Conservation (phyloP, 2,329 filamentous ascomycete genomes). For the Verticillium nonalfalfae region DNA sequence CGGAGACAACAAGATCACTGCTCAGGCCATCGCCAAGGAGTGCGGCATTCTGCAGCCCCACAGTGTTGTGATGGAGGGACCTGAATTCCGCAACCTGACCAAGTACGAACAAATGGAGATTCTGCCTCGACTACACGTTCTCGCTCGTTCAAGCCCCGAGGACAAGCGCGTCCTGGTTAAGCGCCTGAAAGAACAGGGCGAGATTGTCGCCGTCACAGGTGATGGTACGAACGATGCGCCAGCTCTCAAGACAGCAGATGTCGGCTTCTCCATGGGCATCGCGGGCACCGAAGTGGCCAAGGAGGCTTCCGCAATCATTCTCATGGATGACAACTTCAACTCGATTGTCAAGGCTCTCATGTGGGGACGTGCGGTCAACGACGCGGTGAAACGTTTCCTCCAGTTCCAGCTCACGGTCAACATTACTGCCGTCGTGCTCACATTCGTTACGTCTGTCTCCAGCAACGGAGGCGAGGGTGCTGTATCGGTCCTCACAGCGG, state of each 20-base stretch:
- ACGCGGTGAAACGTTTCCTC: constrained; percentile 71
- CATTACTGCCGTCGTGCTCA: constrained; percentile 80
- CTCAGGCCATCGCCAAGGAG: constrained; percentile 71
- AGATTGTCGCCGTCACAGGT: constrained; percentile 77
- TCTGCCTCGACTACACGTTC: constrained; percentile 63
- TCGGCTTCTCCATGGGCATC: constrained; percentile 83
- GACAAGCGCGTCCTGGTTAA: constrained; percentile 71
- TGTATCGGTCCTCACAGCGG: constrained; percentile 79
- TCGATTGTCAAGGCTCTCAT: constrained; percentile 81
- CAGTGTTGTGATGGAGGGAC: constrained; percentile 71
- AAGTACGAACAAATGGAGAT: constrained; percentile 59
- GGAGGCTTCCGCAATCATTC: constrained; percentile 76
- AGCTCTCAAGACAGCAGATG: constrained; percentile 72
- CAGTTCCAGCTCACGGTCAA: constrained; percentile 83
- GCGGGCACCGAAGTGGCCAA: constrained; percentile 79
- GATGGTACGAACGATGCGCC: constrained; percentile 82
- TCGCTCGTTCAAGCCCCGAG: constrained; percentile 69
- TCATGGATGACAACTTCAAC: constrained; percentile 84
- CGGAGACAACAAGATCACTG: constrained; percentile 74
- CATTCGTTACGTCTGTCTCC: constrained; percentile 80
- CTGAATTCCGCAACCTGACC: constrained; percentile 67
- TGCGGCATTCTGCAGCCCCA: constrained; percentile 67
- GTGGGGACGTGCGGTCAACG: constrained; percentile 74
- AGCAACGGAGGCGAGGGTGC: constrained; percentile 34
- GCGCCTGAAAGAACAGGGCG: constrained; percentile 63